phyloP scores from a whole-genome alignment of 177 flowering plant genomes.

The Vitis hybrid region DNA sequence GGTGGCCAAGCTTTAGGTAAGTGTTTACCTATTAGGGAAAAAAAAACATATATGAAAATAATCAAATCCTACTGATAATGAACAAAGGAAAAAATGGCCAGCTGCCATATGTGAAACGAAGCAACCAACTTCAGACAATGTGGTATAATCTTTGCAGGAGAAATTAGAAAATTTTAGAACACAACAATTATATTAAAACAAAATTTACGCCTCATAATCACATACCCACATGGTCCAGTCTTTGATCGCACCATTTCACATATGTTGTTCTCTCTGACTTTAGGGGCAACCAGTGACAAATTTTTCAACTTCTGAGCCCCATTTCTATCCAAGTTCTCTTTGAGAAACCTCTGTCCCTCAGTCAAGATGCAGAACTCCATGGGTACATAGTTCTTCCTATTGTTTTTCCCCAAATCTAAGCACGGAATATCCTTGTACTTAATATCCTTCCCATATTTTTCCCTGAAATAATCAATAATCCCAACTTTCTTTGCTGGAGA shows the following conservation, averaged over 20 bases:
- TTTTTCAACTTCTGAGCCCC: slow-evolving; percentile 27
- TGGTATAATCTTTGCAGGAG: too few relatives aligned
- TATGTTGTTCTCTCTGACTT: slow-evolving; percentile 36
- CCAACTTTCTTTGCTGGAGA: slow-evolving; percentile 18
- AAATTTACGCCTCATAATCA: background rate
- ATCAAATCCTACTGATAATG: too few relatives aligned
- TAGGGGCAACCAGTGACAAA: slow-evolving; percentile 36
- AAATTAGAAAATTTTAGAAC: too few relatives aligned
- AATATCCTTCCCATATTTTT: slow-evolving; percentile 44
- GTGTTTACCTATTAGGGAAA: too few relatives aligned
- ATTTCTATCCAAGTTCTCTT: slow-evolving; percentile 39
- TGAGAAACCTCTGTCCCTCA: slow-evolving; percentile 71
- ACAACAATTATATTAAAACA: too few relatives aligned
- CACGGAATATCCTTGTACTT: slow-evolving; percentile 51
- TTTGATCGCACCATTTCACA: slow-evolving; percentile 33
- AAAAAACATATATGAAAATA: too few relatives aligned
- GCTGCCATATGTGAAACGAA: too few relatives aligned
- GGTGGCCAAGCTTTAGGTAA: too few relatives aligned
- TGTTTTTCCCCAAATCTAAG: slow-evolving; percentile 55
- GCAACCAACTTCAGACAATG: too few relatives aligned
- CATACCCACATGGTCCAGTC: slow-evolving; percentile 76
- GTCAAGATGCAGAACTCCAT: slow-evolving; percentile 74
- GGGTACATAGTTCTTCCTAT: slow-evolving; percentile 52
- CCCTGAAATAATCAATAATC: slow-evolving; percentile 50
- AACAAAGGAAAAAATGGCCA: too few relatives aligned